Evolutionary conservation across 2,329 filamentous ascomycete species (phyloP).

Genomic region (Trichoderma citrinoviride): DNA sequence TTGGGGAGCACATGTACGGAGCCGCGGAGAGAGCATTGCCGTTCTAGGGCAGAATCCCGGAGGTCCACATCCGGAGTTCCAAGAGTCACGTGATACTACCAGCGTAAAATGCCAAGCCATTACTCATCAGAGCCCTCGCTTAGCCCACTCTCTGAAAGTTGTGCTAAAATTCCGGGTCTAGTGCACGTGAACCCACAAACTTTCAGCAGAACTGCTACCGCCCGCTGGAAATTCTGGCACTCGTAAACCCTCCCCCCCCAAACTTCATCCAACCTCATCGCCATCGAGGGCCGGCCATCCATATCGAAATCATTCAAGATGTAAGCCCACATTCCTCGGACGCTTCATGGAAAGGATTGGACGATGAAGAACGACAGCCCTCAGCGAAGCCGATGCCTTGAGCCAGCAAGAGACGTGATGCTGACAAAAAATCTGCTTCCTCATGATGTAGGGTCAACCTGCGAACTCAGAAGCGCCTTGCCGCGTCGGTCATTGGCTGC

Average conservation of each 20-base stretch:
- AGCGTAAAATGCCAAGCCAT: constrained; percentile 21
- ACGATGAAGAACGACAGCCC: background rate
- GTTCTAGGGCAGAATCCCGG: background rate
- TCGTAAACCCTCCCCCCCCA: constrained; percentile 42
- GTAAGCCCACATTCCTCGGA: constrained; percentile 36
- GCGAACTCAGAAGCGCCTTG: constrained; percentile 99
- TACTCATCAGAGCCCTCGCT: constrained; percentile 42
- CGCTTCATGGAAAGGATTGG: background rate
- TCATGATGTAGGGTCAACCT: constrained; percentile 82
- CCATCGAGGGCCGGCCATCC: constrained; percentile 44
- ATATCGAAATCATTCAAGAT: constrained; percentile 45
- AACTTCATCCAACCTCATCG: constrained; percentile 37
- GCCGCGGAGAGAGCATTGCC: no score
- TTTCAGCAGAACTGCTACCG: constrained; percentile 35
- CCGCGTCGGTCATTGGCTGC: constrained; percentile 96
- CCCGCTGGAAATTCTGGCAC: constrained; percentile 41
- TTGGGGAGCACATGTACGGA: no score
- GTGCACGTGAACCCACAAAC: constrained; percentile 46
- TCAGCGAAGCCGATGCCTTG: background rate
- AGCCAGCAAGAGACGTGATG: background rate
- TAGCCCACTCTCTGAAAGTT: constrained; percentile 30
- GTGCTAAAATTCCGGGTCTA: constrained; percentile 27
- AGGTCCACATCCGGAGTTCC: no score
- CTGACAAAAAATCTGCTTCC: constrained; percentile 33
- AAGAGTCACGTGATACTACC: constrained; percentile 24